Evolutionary conservation across 106 monocot genomes (phyloP), one percentile per base, ranked within the genome.

Genomic region (Dendrobium chrysotoxum): DNA sequence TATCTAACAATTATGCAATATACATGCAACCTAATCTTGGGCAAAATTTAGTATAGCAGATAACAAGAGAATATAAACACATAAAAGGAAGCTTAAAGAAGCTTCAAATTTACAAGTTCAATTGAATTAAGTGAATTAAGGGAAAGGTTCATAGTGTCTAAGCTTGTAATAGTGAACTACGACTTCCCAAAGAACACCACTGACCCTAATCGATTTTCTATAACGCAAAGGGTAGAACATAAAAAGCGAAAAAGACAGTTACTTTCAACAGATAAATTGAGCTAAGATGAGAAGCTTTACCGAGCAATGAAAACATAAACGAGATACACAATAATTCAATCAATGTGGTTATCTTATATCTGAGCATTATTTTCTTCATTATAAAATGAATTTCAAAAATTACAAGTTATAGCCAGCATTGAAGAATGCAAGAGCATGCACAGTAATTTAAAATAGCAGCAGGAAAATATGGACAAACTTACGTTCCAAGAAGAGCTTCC

Each of bases 401-500:
- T 70, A 35, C 35, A 70, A 40, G 74, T 39, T 8, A n/a, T 41
- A 74, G 20, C n/a, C 20, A 74, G 74, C 41, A 40, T 20, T 41
- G 4, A 42, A 6, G 41, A 5, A 74, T 40, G 20, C 30, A 74
- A 74, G 23, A 76, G 40, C 26, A 65, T 70, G 47, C 30, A 68
- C 28, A 1, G 23, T 7, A 72, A 71, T 15, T 35, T 53, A 54
- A 40, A 39, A 77, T 40, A 68, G 44, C 40, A 54, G 53, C 16
- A 79, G 73, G 1, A 46, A 72, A 26, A 41, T 39, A 66, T 58
- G 46, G 21, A 39, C 39, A 39, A 67, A 78, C 91, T 77, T 88
- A 99, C 98, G 98, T 99, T 76, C 91, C 98, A 82, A 99, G 93
- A 87, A 99, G 98, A 38, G 98, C 88, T 77, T 99, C 98, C 98